Evolutionary conservation across 805 yeast genomes (phyloP).

Genomic region (Saccharomycopsis olivae): DNA sequence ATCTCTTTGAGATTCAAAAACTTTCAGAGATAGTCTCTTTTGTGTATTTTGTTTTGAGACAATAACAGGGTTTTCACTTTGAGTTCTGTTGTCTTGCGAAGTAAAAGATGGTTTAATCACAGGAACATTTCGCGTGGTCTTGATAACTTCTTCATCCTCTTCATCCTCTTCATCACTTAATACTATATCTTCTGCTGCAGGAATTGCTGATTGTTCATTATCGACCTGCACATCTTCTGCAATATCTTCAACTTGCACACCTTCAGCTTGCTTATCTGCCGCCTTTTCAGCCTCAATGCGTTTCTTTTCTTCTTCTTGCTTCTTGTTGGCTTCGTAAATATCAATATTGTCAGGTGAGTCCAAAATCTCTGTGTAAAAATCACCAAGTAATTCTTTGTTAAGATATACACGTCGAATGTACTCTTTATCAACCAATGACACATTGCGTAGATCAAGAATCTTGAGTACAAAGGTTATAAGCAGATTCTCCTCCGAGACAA

Average conservation of each 20-base stretch:
- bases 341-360: neutral
- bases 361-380: slow-evolving; percentile 2
- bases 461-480: slow-evolving; percentile 4
- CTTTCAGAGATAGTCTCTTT: neutral
- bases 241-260: neutral
- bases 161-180: neutral
- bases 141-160: neutral
- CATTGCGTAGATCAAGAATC: slow-evolving; percentile 6
- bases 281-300: neutral
- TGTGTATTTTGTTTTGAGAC: neutral
- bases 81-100: neutral
- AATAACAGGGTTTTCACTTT: neutral
- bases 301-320: neutral
- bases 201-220: neutral
- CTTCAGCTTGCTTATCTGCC: neutral
- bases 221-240: neutral
- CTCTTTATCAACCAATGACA: slow-evolving; percentile 1
- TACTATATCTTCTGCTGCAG: too few species aligned
- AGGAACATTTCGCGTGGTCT: neutral
- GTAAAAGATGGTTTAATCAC: neutral
- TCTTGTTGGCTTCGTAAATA: neutral
- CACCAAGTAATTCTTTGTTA: slow-evolving; percentile 13
- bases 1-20: neutral
- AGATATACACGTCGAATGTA: slow-evolving; percentile 7
- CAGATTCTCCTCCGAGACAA: neutral